Evolutionary conservation across 1,284 basidiomycete species (phyloP).

Genomic region (Chalciporus sp.): DNA sequence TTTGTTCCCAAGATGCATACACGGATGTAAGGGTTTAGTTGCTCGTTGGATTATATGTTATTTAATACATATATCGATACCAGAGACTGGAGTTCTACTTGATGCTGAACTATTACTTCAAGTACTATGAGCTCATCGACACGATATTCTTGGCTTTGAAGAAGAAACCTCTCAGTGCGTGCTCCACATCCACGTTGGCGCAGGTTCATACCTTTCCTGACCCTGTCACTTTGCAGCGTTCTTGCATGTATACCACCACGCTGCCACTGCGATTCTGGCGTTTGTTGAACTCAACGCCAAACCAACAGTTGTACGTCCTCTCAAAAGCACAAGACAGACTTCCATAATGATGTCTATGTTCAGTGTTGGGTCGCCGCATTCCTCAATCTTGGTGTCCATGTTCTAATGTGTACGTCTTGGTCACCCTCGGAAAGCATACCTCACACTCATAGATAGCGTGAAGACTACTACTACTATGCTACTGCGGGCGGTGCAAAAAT

Average conservation of each 20-base stretch:
- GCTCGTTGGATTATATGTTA: conserved; percentile 13
- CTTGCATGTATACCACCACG: conserved; percentile 97
- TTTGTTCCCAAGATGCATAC: conserved; percentile 80
- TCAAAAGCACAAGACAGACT: conserved; percentile 2
- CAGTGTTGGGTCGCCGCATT: conserved; percentile 93
- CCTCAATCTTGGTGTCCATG: conserved; percentile 92
- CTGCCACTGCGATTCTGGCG: conserved; percentile 91
- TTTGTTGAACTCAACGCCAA: conserved; percentile 90
- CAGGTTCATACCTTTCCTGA: background rate
- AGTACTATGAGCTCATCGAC: conserved; percentile 90
- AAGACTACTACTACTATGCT: conserved; percentile 95
- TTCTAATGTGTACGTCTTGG: conserved; percentile 85
- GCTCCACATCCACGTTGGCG: background rate
- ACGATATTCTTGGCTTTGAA: conserved; percentile 96
- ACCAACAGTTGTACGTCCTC: conserved; percentile 72
- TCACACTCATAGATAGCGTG: conserved; percentile 6
- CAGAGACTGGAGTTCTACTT: conserved; percentile 87
- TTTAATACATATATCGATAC: background rate
- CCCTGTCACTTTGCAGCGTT: conserved; percentile 58
- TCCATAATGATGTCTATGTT: conserved; percentile 9
- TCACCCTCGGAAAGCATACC: background rate
- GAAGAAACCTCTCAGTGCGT: conserved; percentile 91
- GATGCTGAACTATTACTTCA: conserved; percentile 96
- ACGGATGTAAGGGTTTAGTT: conserved; percentile 61
- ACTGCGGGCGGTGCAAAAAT: conserved; percentile 90